Conservation (phyloP, 768 basidiomycete genomes). For the Baorangia bicolor region DNA sequence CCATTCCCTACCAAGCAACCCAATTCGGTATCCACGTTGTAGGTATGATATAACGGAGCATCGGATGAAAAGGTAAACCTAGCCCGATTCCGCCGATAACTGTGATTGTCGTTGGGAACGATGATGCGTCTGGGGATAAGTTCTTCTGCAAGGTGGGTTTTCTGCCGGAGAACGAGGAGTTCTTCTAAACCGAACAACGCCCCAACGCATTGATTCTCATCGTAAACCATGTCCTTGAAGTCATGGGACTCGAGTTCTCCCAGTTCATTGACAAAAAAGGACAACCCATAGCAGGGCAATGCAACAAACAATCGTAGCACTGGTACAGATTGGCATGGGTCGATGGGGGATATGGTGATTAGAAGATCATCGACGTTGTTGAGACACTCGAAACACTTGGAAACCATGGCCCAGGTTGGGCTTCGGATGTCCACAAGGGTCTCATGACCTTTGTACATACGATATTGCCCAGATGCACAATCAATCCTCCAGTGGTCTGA, state of each 20-base stretch:
- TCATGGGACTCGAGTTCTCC: constrained; percentile 37
- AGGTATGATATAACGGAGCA: neutral
- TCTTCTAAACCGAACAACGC: constrained; percentile 41
- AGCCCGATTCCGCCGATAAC: too few relatives aligned
- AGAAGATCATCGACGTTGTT: neutral
- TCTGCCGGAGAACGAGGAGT: constrained; percentile 28
- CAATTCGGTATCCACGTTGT: neutral
- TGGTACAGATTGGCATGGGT: neutral
- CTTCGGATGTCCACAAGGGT: constrained; percentile 22
- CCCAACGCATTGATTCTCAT: constrained; percentile 36
- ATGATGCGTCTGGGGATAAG: neutral
- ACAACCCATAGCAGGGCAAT: constrained; percentile 36
- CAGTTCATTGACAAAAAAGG: constrained; percentile 34
- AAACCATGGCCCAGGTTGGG: constrained; percentile 19
- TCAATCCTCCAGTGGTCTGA: constrained; percentile 21
- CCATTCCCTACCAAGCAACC: constrained; percentile 21
- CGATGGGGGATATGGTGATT: constrained; percentile 3
- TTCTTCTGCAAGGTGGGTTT: neutral
- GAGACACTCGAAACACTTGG: neutral
- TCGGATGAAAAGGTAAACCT: too few relatives aligned
- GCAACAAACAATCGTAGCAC: constrained; percentile 14
- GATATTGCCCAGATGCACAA: neutral
- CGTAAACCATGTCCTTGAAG: constrained; percentile 38
- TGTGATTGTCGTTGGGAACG: too few relatives aligned
- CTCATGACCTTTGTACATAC: neutral